These are phyloP conservation scores for Stephania japonica DNA, from an alignment of 164 flowering plant species.

Conservation along the genomic window DNA sequence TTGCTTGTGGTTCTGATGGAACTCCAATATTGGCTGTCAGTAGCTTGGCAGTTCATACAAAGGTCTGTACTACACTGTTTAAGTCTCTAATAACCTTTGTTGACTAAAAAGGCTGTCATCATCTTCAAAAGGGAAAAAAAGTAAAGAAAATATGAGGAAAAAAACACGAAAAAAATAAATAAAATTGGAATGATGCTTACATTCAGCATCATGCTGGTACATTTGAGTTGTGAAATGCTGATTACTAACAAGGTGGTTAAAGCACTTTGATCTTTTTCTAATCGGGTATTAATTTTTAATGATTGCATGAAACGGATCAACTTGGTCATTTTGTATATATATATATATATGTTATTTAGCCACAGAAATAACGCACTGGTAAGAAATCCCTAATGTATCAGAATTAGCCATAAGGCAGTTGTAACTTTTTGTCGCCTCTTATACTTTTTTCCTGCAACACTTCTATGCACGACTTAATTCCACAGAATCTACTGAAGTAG, in stretches of 20 bases:
- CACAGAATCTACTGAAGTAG: background rate
- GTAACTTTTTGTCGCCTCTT: background rate
- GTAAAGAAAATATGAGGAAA: background rate
- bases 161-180: background rate
- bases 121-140: background rate
- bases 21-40: conserved; percentile 83
- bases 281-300: background rate
- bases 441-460: background rate
- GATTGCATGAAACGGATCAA: background rate
- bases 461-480: background rate
- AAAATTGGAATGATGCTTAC: background rate
- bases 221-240: conserved; percentile 1
- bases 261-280: background rate
- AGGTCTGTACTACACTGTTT: conserved; percentile 34
- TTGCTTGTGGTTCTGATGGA: conserved; percentile 84
- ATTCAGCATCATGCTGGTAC: background rate
- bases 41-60: conserved; percentile 73
- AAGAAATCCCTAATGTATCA: background rate
- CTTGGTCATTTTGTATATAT: background rate
- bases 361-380: background rate
- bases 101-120: background rate
- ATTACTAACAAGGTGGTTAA: conserved; percentile 5
- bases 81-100: background rate
- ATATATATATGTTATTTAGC: background rate
- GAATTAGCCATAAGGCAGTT: background rate